Evolutionary conservation across 257 asterid genomes (phyloP).

Genomic region (Penstemon eatonii): DNA sequence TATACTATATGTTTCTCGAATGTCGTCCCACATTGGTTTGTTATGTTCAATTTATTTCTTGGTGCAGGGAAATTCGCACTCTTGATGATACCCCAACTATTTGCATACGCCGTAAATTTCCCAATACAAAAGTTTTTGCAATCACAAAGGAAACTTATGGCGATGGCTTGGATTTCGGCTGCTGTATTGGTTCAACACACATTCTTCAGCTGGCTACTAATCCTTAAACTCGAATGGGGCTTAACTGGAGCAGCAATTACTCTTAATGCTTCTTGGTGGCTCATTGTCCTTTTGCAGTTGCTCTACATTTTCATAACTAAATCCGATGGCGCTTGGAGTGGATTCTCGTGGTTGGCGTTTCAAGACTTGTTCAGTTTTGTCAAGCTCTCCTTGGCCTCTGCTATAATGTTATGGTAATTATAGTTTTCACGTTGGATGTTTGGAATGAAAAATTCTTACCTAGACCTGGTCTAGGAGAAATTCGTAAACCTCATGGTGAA

Average conservation of each 20-base stretch:
- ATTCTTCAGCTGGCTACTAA: slow-evolving; percentile 67
- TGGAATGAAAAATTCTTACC: too few relatives aligned
- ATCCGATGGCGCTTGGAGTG: slow-evolving; percentile 80
- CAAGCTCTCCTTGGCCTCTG: slow-evolving; percentile 78
- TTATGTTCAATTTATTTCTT: not conserved
- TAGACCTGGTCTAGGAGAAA: too few relatives aligned
- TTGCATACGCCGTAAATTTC: slow-evolving; percentile 74
- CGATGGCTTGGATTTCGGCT: slow-evolving; percentile 66
- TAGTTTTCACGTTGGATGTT: too few relatives aligned
- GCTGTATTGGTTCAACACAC: slow-evolving; percentile 48
- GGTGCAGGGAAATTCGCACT: slow-evolving; percentile 64
- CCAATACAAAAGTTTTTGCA: slow-evolving; percentile 86
- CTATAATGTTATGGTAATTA: slow-evolving; percentile 70
- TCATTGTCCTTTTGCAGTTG: slow-evolving; percentile 54
- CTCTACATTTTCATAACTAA: slow-evolving; percentile 54
- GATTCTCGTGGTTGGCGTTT: slow-evolving; percentile 77
- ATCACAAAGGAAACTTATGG: slow-evolving; percentile 71
- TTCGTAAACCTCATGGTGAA: too few relatives aligned
- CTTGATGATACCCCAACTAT: slow-evolving; percentile 78
- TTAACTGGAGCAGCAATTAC: slow-evolving; percentile 69
- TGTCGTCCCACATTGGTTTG: not conserved
- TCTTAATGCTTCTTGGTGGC: slow-evolving; percentile 69
- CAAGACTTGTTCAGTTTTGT: slow-evolving; percentile 60
- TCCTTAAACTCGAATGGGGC: slow-evolving; percentile 65
- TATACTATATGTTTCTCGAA: too few relatives aligned